A percentile compares a stretch with the other conserved stretches of the same genome.
These are phyloP conservation scores for Boletus semigastroideus DNA, from an alignment of 1,284 basidiomycete species.

Conservation along the genomic window DNA sequence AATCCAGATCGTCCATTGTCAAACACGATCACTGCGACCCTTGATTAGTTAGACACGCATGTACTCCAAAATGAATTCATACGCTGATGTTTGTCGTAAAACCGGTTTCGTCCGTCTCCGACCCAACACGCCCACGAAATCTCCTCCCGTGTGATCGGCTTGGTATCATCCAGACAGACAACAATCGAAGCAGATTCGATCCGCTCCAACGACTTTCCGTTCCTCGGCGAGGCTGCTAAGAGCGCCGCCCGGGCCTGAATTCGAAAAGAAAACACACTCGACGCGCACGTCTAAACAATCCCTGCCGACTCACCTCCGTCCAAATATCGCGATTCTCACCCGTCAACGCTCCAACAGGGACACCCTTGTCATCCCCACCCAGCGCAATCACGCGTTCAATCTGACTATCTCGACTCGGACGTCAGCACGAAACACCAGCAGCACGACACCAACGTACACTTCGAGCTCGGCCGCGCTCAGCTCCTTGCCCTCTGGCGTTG, in stretches of 20 bases:
- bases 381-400: constrained; percentile 74
- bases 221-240: constrained; percentile 62
- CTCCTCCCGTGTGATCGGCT: constrained; percentile 80
- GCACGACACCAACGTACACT: constrained; percentile 40
- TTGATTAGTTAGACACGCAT: constrained; percentile 1
- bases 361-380: constrained; percentile 58
- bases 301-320: constrained; percentile 61
- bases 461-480: constrained; percentile 81
- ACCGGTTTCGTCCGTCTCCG: constrained; percentile 90
- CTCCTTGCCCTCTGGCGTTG: constrained; percentile 59
- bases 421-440: constrained; percentile 4
- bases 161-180: constrained; percentile 81
- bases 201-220: constrained; percentile 68
- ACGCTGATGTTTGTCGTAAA: constrained; percentile 98
- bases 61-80: constrained; percentile 27
- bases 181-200: constrained; percentile 92
- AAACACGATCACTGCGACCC: constrained; percentile 78
- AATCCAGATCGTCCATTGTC: constrained; percentile 95
- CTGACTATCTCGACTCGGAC: constrained; percentile 56
- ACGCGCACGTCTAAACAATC: not conserved
- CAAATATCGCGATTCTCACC: constrained; percentile 90
- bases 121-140: constrained; percentile 88
- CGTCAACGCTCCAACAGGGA: constrained; percentile 82
- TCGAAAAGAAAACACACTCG: not conserved
- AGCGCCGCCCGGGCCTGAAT: constrained; percentile 64